Percentiles rank a stretch among this genome's conserved stretches.
phyloP scores from a whole-genome alignment of 2,329 filamentous ascomycete species.

The Sclerotinia trifoliorum region DNA sequence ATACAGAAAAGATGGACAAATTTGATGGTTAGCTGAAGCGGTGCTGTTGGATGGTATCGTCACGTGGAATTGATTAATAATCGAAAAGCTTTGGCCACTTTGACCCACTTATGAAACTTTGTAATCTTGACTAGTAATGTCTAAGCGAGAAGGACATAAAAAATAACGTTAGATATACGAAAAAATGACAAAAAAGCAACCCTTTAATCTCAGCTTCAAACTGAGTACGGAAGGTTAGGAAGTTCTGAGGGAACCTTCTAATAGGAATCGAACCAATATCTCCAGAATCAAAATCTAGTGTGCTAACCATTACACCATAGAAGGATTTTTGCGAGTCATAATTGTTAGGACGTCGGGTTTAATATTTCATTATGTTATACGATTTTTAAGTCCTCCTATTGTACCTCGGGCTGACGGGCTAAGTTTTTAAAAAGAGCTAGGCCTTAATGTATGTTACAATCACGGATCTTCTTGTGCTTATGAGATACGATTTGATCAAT shows the following conservation, averaged over 20 bases:
- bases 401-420: too few relatives aligned
- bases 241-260: constrained; percentile 3
- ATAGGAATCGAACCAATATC: constrained; percentile 24
- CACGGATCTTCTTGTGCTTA: too few relatives aligned
- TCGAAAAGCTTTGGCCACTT: neutral
- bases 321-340: neutral
- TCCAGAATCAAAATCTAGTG: constrained; percentile 17
- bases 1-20: neutral
- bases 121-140: too few relatives aligned
- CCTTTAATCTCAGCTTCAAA: constrained; percentile 9
- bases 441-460: too few relatives aligned
- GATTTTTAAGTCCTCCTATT: too few relatives aligned
- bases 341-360: too few relatives aligned
- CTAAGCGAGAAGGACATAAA: neutral
- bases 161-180: neutral
- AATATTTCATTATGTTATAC: too few relatives aligned
- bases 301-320: constrained; percentile 22
- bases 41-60: neutral
- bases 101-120: too few relatives aligned
- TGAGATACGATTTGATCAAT: too few relatives aligned
- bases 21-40: neutral
- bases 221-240: constrained; percentile 1
- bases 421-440: too few relatives aligned
- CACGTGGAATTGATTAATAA: neutral
- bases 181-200: neutral